These are phyloP conservation scores for Diplotaxis tenuifolia DNA, from an alignment of 345 rosid genomes.

Conservation along the genomic window DNA sequence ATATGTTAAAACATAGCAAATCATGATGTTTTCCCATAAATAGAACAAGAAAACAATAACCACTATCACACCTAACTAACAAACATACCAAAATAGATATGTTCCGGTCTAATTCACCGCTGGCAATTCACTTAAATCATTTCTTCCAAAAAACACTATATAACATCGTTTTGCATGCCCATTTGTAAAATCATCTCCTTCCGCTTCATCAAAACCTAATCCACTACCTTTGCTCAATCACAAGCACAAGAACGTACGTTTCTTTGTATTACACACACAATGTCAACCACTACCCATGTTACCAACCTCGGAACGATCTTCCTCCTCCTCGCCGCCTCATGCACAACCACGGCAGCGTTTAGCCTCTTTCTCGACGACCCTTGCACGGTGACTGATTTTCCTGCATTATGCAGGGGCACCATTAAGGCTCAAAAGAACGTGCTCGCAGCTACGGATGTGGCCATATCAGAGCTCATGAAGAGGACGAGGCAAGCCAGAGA, in stretches of 20 bases:
- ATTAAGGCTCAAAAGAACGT: conserved; percentile 27
- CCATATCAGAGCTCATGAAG: conserved; percentile 26
- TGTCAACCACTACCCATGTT: conserved; percentile 5
- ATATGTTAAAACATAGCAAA: neutral
- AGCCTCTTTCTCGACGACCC: conserved; percentile 2
- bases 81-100: conserved; percentile 33
- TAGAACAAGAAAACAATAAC: conserved; percentile 10
- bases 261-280: neutral
- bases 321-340: conserved; percentile 10
- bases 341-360: neutral
- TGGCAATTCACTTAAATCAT: neutral
- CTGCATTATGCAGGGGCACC: conserved; percentile 28
- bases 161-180: conserved; percentile 1
- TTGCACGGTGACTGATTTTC: conserved; percentile 24
- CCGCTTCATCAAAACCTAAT: conserved; percentile 23
- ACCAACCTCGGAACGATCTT: conserved; percentile 9
- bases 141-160: neutral
- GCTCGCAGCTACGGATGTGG: conserved; percentile 30
- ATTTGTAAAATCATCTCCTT: conserved; percentile 22
- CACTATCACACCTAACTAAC: conserved; percentile 15
- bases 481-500: conserved; percentile 14
- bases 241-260: conserved; percentile 28
- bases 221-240: conserved; percentile 7
- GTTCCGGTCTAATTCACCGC: conserved; percentile 19
- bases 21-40: neutral